Evolutionary conservation across 2,329 filamentous ascomycete species (phyloP).

Genomic region (Exophiala oligosperma): DNA sequence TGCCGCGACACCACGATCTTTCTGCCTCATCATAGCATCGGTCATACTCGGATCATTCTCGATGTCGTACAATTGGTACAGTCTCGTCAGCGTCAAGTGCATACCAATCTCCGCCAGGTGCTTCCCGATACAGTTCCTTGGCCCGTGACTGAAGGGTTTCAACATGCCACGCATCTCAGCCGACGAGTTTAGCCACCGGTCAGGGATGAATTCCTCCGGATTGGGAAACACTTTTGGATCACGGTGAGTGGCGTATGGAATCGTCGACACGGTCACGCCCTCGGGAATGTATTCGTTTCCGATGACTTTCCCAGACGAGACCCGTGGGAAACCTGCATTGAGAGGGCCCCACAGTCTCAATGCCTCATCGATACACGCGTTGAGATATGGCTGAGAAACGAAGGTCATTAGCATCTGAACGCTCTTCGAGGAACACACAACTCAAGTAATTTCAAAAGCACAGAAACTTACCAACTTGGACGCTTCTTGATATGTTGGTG

Average conservation of each 20-base stretch:
- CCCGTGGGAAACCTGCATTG: constrained; percentile 6
- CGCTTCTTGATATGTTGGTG: constrained; percentile 5
- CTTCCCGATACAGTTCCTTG: constrained; percentile 44
- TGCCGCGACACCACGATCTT: constrained; percentile 8
- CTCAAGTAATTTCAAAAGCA: not conserved
- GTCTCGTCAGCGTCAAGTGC: constrained; percentile 37
- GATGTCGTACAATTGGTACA: constrained; percentile 16
- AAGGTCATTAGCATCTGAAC: not conserved
- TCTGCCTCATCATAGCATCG: constrained; percentile 7
- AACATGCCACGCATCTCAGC: constrained; percentile 43
- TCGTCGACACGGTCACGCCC: constrained; percentile 42
- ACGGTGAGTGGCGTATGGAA: constrained; percentile 39
- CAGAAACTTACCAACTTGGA: not conserved
- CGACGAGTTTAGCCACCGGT: constrained; percentile 47
- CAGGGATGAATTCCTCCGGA: constrained; percentile 46
- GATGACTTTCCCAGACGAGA: constrained; percentile 33
- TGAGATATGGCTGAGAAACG: not conserved
- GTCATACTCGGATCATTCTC: constrained; percentile 12
- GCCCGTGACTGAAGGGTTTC: constrained; percentile 45
- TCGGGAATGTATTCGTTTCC: constrained; percentile 47
- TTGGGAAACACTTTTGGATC: constrained; percentile 45
- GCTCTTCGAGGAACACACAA: not conserved
- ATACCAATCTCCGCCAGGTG: constrained; percentile 46
- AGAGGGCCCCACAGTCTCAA: constrained; percentile 11
- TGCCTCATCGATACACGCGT: constrained; percentile 7